phyloP scores from a whole-genome alignment of 2,329 filamentous ascomycete species.

The Tetracladium maxilliforme region DNA sequence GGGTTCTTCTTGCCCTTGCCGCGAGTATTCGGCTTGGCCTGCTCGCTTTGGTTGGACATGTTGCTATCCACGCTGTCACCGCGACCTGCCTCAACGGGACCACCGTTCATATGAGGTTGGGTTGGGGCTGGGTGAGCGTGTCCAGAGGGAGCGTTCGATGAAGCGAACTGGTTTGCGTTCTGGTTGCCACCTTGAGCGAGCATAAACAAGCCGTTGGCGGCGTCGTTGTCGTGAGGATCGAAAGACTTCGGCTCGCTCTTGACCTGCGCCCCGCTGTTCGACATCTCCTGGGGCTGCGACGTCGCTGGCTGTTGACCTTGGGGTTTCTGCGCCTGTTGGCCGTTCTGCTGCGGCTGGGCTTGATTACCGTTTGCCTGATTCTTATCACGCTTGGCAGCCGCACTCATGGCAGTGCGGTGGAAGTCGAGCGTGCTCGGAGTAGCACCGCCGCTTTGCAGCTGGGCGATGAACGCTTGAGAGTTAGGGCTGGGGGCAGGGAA shows the following conservation, averaged over 20 bases:
- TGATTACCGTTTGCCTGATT: constrained; percentile 27
- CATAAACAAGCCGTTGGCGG: constrained; percentile 86
- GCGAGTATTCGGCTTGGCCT: constrained; percentile 48
- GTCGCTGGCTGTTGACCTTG: constrained; percentile 20
- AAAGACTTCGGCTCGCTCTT: constrained; percentile 40
- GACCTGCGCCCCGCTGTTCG: constrained; percentile 12
- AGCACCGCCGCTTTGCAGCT: constrained; percentile 64
- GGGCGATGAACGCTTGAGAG: constrained; percentile 68
- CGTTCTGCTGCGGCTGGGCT: constrained; percentile 15
- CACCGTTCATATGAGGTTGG: too few relatives aligned
- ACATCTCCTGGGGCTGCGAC: constrained; percentile 36
- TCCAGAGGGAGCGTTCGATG: too few relatives aligned
- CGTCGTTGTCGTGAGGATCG: constrained; percentile 85
- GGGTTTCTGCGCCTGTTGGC: constrained; percentile 2
- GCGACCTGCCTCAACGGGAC: constrained; percentile 29
- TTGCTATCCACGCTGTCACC: constrained; percentile 54
- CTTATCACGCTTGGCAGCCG: constrained; percentile 40
- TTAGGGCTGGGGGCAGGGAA: constrained; percentile 86
- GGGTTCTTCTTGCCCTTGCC: constrained; percentile 52
- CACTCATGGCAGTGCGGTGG: constrained; percentile 79
- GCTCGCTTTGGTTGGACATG: constrained; percentile 63
- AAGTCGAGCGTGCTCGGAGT: constrained; percentile 91
- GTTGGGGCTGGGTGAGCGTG: constrained; percentile 14
- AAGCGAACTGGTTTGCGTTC: too few relatives aligned
- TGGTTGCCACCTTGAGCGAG: constrained; percentile 56